Conservation (phyloP, 2,329 filamentous ascomycete species). For the Cercospora sesami region DNA sequence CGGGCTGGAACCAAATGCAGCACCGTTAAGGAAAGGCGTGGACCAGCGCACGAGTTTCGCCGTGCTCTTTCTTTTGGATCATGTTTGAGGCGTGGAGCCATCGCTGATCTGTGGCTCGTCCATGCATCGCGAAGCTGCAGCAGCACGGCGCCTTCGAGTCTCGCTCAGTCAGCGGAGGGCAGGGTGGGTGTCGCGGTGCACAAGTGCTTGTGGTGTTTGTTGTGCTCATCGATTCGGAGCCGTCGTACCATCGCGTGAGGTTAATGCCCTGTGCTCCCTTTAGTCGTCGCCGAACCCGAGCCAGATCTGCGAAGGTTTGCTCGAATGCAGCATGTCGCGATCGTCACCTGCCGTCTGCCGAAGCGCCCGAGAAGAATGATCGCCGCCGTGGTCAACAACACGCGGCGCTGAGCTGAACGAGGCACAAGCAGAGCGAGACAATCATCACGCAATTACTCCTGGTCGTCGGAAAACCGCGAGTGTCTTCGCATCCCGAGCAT, state of each 20-base stretch:
- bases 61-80: neutral
- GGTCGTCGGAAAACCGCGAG: neutral
- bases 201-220: neutral
- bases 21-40: neutral
- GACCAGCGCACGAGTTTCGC: neutral
- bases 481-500: neutral
- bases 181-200: neutral
- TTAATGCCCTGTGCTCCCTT: neutral
- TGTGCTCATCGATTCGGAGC: neutral
- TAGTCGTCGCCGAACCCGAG: neutral
- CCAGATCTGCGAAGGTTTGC: neutral
- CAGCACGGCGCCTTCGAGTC: no score
- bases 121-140: neutral
- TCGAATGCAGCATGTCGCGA: neutral
- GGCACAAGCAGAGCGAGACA: neutral
- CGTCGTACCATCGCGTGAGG: neutral
- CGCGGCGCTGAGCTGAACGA: neutral
- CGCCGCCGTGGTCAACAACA: neutral
- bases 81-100: constrained; percentile 2
- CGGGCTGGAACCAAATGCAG: constrained; percentile 6
- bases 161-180: no score
- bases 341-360: constrained; percentile 6
- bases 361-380: neutral
- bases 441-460: neutral
- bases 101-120: neutral